phyloP scores from a whole-genome alignment of 306 rosid genomes.

The Medicago ruthenica region DNA sequence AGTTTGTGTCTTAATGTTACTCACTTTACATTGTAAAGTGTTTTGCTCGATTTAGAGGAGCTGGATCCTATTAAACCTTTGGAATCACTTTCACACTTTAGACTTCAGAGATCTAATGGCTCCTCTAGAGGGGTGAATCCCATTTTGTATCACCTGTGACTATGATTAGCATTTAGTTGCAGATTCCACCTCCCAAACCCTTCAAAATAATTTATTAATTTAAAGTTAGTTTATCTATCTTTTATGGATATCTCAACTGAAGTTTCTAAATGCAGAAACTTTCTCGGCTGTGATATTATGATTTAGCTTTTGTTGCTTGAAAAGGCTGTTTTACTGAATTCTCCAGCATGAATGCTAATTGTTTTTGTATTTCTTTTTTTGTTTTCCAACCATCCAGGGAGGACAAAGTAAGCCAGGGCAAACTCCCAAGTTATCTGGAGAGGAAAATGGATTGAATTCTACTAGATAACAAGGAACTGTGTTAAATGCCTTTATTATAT shows the following conservation, averaged over 20 bases:
- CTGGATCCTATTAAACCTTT: neutral
- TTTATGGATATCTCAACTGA: neutral
- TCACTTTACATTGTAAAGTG: neutral
- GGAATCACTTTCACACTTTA: neutral
- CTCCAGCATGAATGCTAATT: constrained; percentile 34
- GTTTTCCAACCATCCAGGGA: constrained; percentile 53
- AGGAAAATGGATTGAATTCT: constrained; percentile 50
- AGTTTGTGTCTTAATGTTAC: no score
- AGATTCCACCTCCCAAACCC: constrained; percentile 8
- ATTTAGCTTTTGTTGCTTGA: constrained; percentile 10
- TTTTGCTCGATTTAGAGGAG: neutral
- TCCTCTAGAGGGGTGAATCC: neutral
- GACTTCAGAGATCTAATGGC: neutral
- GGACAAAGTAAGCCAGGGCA: constrained; percentile 69
- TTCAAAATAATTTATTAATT: no score
- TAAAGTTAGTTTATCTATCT: no score
- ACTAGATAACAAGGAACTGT: constrained; percentile 45
- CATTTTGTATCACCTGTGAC: neutral
- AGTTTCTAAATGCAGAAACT: constrained; percentile 14
- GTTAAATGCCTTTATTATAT: constrained; percentile 8
- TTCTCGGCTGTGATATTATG: neutral
- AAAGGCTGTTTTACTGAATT: constrained; percentile 1
- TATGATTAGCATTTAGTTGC: neutral
- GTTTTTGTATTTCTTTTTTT: neutral
- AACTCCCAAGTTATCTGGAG: constrained; percentile 58